Base-by-base conservation (phyloP, 495 filamentous ascomycete species). In the Aspergillus nanangensis region DNA sequence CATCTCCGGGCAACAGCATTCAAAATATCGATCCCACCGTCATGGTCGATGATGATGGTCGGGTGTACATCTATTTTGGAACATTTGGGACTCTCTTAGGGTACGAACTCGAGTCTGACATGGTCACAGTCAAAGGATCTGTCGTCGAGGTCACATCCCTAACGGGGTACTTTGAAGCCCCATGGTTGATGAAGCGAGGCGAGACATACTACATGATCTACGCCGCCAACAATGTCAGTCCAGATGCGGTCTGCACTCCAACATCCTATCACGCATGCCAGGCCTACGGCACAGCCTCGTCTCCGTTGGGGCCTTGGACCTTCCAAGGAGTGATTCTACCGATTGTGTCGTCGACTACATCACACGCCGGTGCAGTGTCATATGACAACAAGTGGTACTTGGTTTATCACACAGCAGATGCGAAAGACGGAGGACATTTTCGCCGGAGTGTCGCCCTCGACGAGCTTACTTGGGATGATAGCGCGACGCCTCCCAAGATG, bases 11-110 rank as follows among this genome's bases (percentile, higher is more conserved):
- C 0, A 34, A 43, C 17, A 32, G 15, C 2, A 43, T 43, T 13
- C 41, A 43, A 20, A 43, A 43, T 21, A 43, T 43, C 11, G 41
- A 43, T 14, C 41, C 41, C 17, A 43, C 41, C 14, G 41, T 43
- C 8, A 13, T 43, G 11, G 41, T 43, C 41, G 41, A 43, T 8
- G 41, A 43, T 20, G 41, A 43, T 19, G 41, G 41, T 0, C 15
- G 34, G 9, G 41, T 44, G 15, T 44, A 44, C 17, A 44, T 44
- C 41, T 44, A 44, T 20, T 44, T 44, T 7, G 41, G 41, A 2
- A 44, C 29, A 0, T 44, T 44, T 15, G 41, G 41, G 2, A 10
- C n/a, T 5, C 41, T 44, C 9, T 14, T 44, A 4, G 41, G 29
- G 4, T 44, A 44, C n/a, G 17, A 35, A 24, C 41, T 44, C 31